Evolutionary conservation across 1,284 basidiomycete genomes (phyloP).

Genomic region (Trichosporon ovoides): DNA sequence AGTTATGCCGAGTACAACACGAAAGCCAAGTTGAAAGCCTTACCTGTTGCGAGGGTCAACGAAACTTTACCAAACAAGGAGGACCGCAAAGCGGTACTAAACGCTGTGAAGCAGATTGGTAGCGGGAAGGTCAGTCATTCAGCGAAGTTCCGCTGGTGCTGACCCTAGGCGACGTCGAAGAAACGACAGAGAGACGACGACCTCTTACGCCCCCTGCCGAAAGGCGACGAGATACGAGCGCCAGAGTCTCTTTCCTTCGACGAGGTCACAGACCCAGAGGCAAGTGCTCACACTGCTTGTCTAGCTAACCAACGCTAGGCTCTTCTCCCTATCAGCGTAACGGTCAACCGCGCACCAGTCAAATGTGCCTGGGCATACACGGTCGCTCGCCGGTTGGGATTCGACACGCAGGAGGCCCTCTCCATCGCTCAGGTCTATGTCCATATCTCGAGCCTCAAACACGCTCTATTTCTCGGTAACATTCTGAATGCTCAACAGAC

Average conservation of each 20-base stretch:
- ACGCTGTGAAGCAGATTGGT: conserved; percentile 56
- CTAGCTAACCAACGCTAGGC: conserved; percentile 50
- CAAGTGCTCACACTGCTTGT: conserved; percentile 13
- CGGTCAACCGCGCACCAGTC: conserved; percentile 86
- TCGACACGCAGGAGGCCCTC: conserved; percentile 78
- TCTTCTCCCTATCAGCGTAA: conserved; percentile 58
- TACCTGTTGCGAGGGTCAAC: conserved; percentile 60
- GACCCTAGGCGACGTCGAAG: conserved; percentile 14
- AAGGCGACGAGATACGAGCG: neutral
- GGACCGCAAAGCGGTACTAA: conserved; percentile 58
- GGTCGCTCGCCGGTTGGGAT: conserved; percentile 78
- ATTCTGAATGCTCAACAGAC: conserved; percentile 51
- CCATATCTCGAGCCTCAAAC: conserved; percentile 78
- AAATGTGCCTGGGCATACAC: conserved; percentile 89
- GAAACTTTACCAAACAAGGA: conserved; percentile 64
- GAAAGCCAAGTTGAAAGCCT: conserved; percentile 55
- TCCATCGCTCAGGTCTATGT: conserved; percentile 64
- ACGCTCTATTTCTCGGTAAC: conserved; percentile 75
- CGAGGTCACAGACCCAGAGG: conserved; percentile 36
- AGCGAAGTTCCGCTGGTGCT: neutral
- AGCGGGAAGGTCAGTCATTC: conserved; percentile 26
- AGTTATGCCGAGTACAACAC: conserved; percentile 74
- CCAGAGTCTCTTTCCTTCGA: conserved; percentile 21
- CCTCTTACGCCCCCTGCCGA: conserved; percentile 4
- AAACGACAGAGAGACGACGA: conserved; percentile 23